Evolutionary conservation across 2,329 filamentous ascomycete species (phyloP).

Genomic region (Aspergillaceae sp.): DNA sequence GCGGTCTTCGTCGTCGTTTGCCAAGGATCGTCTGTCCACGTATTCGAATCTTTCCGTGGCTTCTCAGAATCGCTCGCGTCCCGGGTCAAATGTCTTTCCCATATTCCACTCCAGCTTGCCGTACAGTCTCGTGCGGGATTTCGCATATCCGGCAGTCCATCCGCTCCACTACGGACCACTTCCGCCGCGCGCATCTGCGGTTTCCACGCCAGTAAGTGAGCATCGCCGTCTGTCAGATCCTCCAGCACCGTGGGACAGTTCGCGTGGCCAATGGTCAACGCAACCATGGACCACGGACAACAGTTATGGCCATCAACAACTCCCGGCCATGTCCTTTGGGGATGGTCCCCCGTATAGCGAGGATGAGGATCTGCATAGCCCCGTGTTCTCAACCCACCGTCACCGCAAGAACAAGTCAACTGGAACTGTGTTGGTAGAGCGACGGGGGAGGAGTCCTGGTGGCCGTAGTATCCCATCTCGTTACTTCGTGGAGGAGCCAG

Average conservation of each 20-base stretch:
- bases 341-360: slow-evolving; percentile 91
- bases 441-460: slow-evolving; percentile 41
- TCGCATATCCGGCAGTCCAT: slow-evolving; percentile 76
- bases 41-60: slow-evolving; percentile 63
- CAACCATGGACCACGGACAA: slow-evolving; percentile 40
- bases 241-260: slow-evolving; percentile 63
- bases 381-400: slow-evolving; percentile 70
- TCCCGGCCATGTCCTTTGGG: slow-evolving; percentile 74
- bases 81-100: slow-evolving; percentile 72
- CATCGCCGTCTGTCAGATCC: slow-evolving; percentile 71
- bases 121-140: slow-evolving; percentile 90
- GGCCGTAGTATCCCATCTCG: slow-evolving; percentile 22
- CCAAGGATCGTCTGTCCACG: slow-evolving; percentile 73
- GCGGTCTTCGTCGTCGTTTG: slow-evolving; percentile 68
- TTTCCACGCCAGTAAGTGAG: slow-evolving; percentile 80
- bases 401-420: slow-evolving; percentile 79
- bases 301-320: slow-evolving; percentile 57
- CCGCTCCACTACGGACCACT: slow-evolving; percentile 92
- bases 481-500: slow-evolving; percentile 44
- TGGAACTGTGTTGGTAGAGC: slow-evolving; percentile 28
- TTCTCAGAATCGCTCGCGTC: slow-evolving; percentile 58
- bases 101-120: slow-evolving; percentile 75
- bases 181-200: slow-evolving; percentile 60
- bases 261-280: slow-evolving; percentile 49
- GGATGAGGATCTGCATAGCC: slow-evolving; percentile 89